Evolutionary conservation across 2,329 filamentous ascomycete genomes (phyloP).

Genomic region (Penicillium oxalicum): DNA sequence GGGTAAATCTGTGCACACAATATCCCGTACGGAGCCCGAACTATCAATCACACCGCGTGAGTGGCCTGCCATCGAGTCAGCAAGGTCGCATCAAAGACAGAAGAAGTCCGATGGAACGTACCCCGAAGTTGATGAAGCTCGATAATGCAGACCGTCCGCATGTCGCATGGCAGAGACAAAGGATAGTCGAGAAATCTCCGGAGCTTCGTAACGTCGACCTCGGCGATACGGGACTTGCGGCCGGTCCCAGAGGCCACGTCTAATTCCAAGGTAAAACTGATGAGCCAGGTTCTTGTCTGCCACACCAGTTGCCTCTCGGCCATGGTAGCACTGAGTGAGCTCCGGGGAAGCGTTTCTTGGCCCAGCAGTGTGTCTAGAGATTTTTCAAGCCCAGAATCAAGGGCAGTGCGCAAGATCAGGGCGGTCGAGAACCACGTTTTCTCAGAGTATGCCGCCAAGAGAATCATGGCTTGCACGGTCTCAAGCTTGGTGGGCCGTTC

Average conservation of each 20-base stretch:
- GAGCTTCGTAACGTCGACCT: slow-evolving; percentile 29
- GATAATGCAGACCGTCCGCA: slow-evolving; percentile 32
- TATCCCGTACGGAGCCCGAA: slow-evolving; percentile 19
- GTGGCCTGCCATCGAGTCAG: slow-evolving; percentile 16
- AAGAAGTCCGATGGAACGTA: not conserved
- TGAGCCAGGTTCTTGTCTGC: slow-evolving; percentile 33
- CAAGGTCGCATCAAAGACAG: not conserved
- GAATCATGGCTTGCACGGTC: slow-evolving; percentile 34
- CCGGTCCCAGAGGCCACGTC: slow-evolving; percentile 33
- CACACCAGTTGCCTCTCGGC: slow-evolving; percentile 31
- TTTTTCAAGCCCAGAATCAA: slow-evolving; percentile 32
- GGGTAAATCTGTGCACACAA: slow-evolving; percentile 25
- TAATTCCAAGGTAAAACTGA: slow-evolving; percentile 30
- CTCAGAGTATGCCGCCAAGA: slow-evolving; percentile 32
- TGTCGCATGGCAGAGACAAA: slow-evolving; percentile 30
- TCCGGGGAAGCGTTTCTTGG: slow-evolving; percentile 28
- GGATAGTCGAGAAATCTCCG: slow-evolving; percentile 32
- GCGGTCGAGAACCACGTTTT: slow-evolving; percentile 36
- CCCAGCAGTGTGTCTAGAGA: slow-evolving; percentile 29
- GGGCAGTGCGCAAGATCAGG: slow-evolving; percentile 30
- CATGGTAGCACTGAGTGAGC: slow-evolving; percentile 30
- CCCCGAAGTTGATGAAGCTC: slow-evolving; percentile 33
- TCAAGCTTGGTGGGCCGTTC: slow-evolving; percentile 33
- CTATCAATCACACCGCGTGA: slow-evolving; percentile 28
- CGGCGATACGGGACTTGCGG: slow-evolving; percentile 30